Evolutionary conservation across 2,329 filamentous ascomycete genomes (phyloP).

Genomic region (Cladophialophora exuberans): DNA sequence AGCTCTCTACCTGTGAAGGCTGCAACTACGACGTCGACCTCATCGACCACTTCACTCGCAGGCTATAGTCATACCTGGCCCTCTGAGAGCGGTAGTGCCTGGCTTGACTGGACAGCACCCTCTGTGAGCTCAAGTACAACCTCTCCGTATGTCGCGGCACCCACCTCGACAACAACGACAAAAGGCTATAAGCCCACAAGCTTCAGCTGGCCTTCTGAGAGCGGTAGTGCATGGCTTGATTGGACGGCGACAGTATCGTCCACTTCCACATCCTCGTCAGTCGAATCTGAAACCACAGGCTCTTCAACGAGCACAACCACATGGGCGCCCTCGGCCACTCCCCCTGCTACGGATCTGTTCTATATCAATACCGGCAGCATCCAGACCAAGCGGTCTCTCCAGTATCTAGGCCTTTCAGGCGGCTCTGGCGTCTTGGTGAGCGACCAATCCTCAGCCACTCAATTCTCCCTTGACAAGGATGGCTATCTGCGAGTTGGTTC

Average conservation of each 20-base stretch:
- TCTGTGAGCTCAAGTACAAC: background rate
- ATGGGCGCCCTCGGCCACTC: background rate
- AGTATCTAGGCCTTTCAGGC: background rate
- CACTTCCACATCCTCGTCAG: background rate
- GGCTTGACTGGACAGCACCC: background rate
- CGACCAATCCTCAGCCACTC: background rate
- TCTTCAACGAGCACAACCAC: constrained; percentile 1
- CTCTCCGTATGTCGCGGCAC: background rate
- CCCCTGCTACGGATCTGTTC: background rate
- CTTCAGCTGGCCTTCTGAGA: background rate
- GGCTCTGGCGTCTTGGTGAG: background rate
- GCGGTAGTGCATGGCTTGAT: background rate
- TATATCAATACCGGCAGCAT: background rate
- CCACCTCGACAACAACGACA: constrained; percentile 1
- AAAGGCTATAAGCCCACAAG: background rate
- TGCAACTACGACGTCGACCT: background rate
- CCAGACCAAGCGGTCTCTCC: background rate
- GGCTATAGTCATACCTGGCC: constrained; percentile 4
- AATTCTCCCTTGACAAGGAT: background rate
- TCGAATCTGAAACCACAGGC: background rate
- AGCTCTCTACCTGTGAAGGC: background rate
- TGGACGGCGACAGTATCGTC: background rate
- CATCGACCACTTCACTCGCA: no score
- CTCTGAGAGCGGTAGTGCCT: background rate
- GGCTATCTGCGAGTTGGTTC: background rate